Conservation (phyloP, 352 stramenopile genomes). For the Pythium sp. region DNA sequence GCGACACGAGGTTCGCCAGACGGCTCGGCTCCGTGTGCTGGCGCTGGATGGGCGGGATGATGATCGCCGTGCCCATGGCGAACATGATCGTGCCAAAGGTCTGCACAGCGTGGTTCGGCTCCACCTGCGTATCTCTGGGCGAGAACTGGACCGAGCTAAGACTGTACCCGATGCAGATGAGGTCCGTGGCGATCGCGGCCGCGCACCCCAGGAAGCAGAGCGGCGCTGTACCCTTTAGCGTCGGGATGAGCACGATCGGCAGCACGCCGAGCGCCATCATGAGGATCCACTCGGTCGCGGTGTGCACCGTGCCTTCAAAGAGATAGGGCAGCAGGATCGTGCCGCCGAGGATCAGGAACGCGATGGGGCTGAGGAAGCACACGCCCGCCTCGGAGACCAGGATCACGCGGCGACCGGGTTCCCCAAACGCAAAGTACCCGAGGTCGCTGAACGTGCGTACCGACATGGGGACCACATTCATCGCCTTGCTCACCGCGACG, state of each 20-base stretch:
- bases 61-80: constrained; percentile 57
- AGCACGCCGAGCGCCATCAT: constrained; percentile 46
- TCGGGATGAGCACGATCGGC: constrained; percentile 65
- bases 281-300: constrained; percentile 60
- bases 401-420: constrained; percentile 42
- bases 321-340: constrained; percentile 56
- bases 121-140: constrained; percentile 50
- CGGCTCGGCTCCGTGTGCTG: constrained; percentile 48
- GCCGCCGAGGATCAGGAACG: constrained; percentile 69
- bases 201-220: constrained; percentile 53
- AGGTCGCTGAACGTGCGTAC: constrained; percentile 74
- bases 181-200: constrained; percentile 44
- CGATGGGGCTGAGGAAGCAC: constrained; percentile 67
- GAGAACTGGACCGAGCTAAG: constrained; percentile 34
- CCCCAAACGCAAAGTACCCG: constrained; percentile 60
- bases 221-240: constrained; percentile 39
- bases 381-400: constrained; percentile 52
- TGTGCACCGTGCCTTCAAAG: constrained; percentile 30
- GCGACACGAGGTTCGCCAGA: constrained; percentile 54
- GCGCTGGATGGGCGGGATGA: constrained; percentile 62
- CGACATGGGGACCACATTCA: constrained; percentile 45
- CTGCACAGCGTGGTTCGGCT: constrained; percentile 34
- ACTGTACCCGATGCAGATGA: constrained; percentile 53
- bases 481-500: constrained; percentile 57
- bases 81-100: constrained; percentile 78